Conservation (phyloP, 805 yeast species). For the Saturnispora bothae region DNA sequence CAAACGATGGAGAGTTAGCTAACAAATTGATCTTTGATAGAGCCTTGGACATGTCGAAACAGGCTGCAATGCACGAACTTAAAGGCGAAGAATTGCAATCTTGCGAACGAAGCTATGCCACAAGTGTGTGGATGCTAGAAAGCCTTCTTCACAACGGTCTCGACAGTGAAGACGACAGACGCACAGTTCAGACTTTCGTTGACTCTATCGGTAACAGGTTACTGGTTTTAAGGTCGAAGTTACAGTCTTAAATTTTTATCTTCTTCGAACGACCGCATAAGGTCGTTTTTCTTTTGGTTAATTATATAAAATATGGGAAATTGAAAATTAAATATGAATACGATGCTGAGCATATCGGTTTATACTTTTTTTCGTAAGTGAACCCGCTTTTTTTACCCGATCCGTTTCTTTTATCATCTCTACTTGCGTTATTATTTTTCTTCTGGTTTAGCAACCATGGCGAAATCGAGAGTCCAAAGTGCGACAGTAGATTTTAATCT, state of each 20-base stretch:
- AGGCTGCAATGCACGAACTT: conserved; percentile 83
- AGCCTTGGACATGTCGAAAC: conserved; percentile 85
- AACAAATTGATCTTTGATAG: conserved; percentile 86
- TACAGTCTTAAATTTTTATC: too few species aligned
- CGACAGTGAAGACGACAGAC: conserved; percentile 59
- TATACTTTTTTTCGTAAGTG: too few species aligned
- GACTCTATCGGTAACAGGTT: conserved; percentile 74
- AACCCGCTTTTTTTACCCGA: too few species aligned
- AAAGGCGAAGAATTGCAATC: conserved; percentile 55
- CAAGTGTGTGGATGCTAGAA: conserved; percentile 93
- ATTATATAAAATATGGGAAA: too few species aligned
- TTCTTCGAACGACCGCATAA: too few species aligned
- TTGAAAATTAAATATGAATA: too few species aligned
- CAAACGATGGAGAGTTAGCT: conserved; percentile 30
- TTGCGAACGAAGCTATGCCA: conserved; percentile 83
- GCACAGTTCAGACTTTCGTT: conserved; percentile 71
- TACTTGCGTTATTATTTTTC: too few species aligned
- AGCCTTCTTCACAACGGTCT: conserved; percentile 50
- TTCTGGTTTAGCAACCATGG: too few species aligned
- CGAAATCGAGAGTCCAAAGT: not conserved
- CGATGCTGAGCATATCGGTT: too few species aligned
- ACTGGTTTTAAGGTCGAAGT: conserved; percentile 55
- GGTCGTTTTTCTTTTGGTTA: too few species aligned
- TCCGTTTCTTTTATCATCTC: not conserved
- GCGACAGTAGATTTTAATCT: too few species aligned